Base-by-base conservation (phyloP, 2,329 filamentous ascomycete genomes). In the Fusarium incarnatum region DNA sequence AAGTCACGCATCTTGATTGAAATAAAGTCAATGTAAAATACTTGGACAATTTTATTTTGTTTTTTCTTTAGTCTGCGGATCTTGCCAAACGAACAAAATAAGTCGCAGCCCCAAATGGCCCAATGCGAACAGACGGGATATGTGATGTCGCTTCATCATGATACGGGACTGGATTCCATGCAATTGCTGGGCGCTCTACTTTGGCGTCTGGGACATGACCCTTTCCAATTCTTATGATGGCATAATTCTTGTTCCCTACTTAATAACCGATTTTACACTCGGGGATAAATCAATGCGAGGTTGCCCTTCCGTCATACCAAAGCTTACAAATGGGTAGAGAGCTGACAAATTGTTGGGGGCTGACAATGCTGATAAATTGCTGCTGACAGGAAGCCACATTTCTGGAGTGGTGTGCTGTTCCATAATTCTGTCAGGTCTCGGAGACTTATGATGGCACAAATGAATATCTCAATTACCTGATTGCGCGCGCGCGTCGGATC, bases 221-320 rank as follows among this genome's bases (percentile, higher is more conserved):
- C 9, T 16, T 32, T 13, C 7, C 30, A 32, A 32, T 1, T 7
- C 15, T 8, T 9, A 9, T 34, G 13, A 34, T 0, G 15, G 1
- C 30, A 34, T 5, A 5, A 16, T 15, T 34, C 1, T 2, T 34
- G 1, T 16, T 34, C 30, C 2, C 8, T 2, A 3, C 8, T 16
- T 5, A 3, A 16, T 5, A 34, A 5, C 16, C 9, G 5, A 10
- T 4, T 37, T 4, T 18, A 11, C 16, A n/a, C 1, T 4, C 12
- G 28, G 32, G 2, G 5, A 3, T 10, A 10, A 10, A 18, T 11
- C 1, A 11, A 1, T 37, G 34, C 1, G 10, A 37, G 0, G 0
- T n/a, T 12, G 34, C 10, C 2, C 0, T 37, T 37, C 0, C 18
- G 10, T 37, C 34, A n/a, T 37, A 2, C 0, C 0, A 0, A n/a